Conservation (phyloP, 345 rosid species). For the Moricandia arvensis region DNA sequence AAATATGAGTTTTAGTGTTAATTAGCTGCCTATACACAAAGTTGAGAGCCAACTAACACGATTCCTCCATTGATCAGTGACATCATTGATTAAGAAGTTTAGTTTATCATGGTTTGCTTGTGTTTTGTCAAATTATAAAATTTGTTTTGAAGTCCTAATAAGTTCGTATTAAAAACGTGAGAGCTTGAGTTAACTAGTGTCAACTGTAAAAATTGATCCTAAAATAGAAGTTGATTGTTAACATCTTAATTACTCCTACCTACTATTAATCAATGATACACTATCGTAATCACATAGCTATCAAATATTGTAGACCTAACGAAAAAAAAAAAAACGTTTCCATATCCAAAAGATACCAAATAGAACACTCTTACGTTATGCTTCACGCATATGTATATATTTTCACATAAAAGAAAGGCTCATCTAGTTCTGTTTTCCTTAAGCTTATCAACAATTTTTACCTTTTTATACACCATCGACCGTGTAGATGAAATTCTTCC, state of each 20-base stretch:
- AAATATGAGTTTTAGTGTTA: not conserved
- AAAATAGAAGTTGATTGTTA: not conserved
- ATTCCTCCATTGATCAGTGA: not conserved
- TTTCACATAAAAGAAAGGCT: not conserved
- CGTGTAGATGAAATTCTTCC: not conserved
- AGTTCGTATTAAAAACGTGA: not conserved
- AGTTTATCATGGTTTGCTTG: not conserved
- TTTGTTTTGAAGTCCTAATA: conserved; percentile 4
- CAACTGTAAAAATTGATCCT: not conserved
- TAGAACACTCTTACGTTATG: conserved; percentile 4
- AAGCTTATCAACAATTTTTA: not conserved
- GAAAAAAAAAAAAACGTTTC: not conserved
- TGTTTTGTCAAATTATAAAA: not conserved
- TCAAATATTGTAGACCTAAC: not conserved
- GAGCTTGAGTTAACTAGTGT: conserved; percentile 2
- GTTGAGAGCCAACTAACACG: not conserved
- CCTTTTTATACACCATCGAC: not conserved
- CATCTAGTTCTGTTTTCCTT: not conserved
- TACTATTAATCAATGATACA: not conserved
- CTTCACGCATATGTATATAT: not conserved
- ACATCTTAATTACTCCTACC: not conserved
- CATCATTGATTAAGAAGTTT: not conserved
- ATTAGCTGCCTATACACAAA: not conserved
- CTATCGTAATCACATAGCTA: not conserved
- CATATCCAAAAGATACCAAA: not conserved